Evolutionary conservation across 805 yeast species (phyloP).

Genomic region (Saccharomycopsis amapae): DNA sequence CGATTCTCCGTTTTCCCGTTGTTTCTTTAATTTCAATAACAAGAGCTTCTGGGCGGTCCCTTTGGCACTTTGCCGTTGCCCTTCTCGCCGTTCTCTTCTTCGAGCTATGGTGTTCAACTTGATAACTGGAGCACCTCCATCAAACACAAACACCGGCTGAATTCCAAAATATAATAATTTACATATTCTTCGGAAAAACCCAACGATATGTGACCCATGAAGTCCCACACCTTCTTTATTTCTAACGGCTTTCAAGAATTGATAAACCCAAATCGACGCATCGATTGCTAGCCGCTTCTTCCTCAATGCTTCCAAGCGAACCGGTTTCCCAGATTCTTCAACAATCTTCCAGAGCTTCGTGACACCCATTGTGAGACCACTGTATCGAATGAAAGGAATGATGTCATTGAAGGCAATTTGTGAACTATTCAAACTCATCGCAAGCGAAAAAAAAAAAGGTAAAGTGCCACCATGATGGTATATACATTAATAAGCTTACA

Average conservation of each 20-base stretch:
- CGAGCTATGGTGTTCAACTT: constrained; percentile 71
- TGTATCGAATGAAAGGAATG: too few species aligned
- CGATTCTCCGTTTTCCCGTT: constrained; percentile 32
- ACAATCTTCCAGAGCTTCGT: constrained; percentile 88
- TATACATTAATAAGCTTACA: too few species aligned
- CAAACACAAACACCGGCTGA: constrained; percentile 85
- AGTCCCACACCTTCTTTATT: constrained; percentile 72
- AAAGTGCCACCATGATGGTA: too few species aligned
- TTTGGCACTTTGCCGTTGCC: constrained; percentile 59
- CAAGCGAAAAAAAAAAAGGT: too few species aligned
- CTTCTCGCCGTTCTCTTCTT: constrained; percentile 69
- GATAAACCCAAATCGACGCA: constrained; percentile 98
- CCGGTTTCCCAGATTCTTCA: constrained; percentile 87
- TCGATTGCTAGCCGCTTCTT: constrained; percentile 84
- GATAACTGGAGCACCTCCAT: constrained; percentile 86
- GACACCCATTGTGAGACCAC: constrained; percentile 84
- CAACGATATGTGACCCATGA: constrained; percentile 82
- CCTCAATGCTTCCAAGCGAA: constrained; percentile 74
- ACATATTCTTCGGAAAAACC: constrained; percentile 90
- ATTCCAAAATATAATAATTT: constrained; percentile 83
- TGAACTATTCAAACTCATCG: too few species aligned
- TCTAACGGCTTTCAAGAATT: constrained; percentile 89
- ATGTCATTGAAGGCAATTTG: too few species aligned
- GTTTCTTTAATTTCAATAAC: constrained; percentile 68
- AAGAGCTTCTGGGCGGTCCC: constrained; percentile 75